Conservation (phyloP, 768 basidiomycete species). For the Asterophora lycoperdoides region DNA sequence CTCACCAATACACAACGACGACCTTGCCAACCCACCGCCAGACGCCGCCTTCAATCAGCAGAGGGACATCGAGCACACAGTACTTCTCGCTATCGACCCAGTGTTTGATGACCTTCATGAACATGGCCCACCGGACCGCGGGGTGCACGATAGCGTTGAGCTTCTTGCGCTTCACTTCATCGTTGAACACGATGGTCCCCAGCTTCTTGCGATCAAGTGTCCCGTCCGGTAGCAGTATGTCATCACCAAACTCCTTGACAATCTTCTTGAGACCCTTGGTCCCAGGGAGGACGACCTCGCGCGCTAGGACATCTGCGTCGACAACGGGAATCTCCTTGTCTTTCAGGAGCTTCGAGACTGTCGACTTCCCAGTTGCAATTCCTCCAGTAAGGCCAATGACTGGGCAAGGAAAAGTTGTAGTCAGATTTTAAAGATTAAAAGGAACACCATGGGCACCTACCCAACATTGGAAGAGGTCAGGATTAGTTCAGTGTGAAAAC, state of each 20-base stretch:
- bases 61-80: conserved; percentile 85
- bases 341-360: conserved; percentile 73
- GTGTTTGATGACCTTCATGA: conserved; percentile 55
- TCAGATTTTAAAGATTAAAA: not conserved
- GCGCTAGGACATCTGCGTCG: conserved; percentile 89
- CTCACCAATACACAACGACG: conserved; percentile 89
- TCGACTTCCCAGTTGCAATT: conserved; percentile 95
- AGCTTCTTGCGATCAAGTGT: conserved; percentile 78
- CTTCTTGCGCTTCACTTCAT: conserved; percentile 61
- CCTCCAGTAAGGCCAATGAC: conserved; percentile 96
- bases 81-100: conserved; percentile 80
- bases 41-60: conserved; percentile 85
- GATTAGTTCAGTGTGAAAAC: too few relatives aligned
- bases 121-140: conserved; percentile 77
- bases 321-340: conserved; percentile 73
- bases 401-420: conserved; percentile 24
- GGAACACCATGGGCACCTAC: not conserved
- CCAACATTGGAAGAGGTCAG: conserved; percentile 8
- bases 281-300: conserved; percentile 81
- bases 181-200: conserved; percentile 80
- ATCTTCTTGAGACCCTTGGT: conserved; percentile 69
- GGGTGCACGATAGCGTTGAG: conserved; percentile 91
- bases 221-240: conserved; percentile 64
- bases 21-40: conserved; percentile 82
- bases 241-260: conserved; percentile 62